Base-by-base conservation (phyloP, 352 stramenopile genomes). In the Globisporangium barbulae region DNA sequence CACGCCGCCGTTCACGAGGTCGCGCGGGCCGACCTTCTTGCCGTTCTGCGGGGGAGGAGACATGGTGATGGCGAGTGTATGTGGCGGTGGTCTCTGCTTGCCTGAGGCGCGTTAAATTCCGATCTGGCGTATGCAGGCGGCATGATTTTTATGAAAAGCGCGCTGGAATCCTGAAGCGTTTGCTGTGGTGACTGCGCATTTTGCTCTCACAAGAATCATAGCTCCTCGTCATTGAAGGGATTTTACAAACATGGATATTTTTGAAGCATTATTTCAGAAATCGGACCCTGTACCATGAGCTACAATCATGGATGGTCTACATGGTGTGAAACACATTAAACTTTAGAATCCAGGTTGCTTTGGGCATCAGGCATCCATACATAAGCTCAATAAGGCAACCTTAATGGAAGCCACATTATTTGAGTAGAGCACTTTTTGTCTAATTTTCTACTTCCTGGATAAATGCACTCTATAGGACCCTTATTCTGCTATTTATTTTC, bases 1-100 rank as follows among this genome's bases (percentile, higher is more conserved):
- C 56, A 96, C 58, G 21, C 89, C 83, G 59, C 84, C 83, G 61
- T 94, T 93, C 57, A 93, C 48, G 47, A 94, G 75, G 72, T 95
- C 87, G 62, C 85, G 85, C 10, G 73, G 30, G 21, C 85, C 82
- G 44, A 94, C 87, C 61, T 95, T 93, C 78, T 95, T 95, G 61
- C 83, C 82, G 47, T 80, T 78, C 60, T 76, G 55, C 12, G 79
- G 70, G 48, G 81, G 73, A 53, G 83, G 82, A 59, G 74, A 83
- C 75, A 86, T 83, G 53, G 35, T 53, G 70, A 73, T 64, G 70
- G 75, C 44, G 17, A 17, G 28, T 35, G 42, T n/a, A 22, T 47
- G 28, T 28, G 25, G 25, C 33, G 8, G 33, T 41, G 21, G 7
- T 44, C 7, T 53, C 41, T 53, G 30, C 41, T 63, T 63, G 30